Evolutionary conservation across 805 yeast species (phyloP).

Genomic region (Danielia oregonensis): DNA sequence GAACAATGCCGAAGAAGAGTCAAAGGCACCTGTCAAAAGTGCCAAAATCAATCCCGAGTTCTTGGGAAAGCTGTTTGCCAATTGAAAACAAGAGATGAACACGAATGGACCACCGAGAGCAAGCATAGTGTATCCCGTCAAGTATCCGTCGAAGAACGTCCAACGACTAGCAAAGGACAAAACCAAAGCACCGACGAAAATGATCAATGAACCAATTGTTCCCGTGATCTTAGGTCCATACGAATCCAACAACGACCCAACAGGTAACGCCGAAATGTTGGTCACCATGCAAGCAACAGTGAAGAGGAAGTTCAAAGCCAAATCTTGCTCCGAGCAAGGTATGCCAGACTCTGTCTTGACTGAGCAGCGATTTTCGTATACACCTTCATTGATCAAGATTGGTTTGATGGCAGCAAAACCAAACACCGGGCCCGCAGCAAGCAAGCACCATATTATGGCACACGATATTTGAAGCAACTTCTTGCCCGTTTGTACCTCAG

Average conservation of each 20-base stretch:
- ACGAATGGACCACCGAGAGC: slow-evolving; percentile 95
- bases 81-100: slow-evolving; percentile 84
- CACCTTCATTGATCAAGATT: slow-evolving; percentile 69
- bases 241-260: slow-evolving; percentile 73
- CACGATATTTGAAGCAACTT: slow-evolving; percentile 58
- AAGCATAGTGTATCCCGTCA: slow-evolving; percentile 67
- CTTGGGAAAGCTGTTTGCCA: slow-evolving; percentile 82
- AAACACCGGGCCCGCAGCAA: slow-evolving; percentile 91
- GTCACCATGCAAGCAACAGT: slow-evolving; percentile 85
- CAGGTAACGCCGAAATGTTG: slow-evolving; percentile 76
- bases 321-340: slow-evolving; percentile 72
- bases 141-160: slow-evolving; percentile 55
- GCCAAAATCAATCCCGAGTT: slow-evolving; percentile 81
- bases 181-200: slow-evolving; percentile 52
- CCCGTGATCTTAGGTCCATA: slow-evolving; percentile 83
- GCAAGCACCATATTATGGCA: slow-evolving; percentile 81
- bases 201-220: slow-evolving; percentile 60
- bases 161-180: slow-evolving; percentile 39
- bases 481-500: slow-evolving; percentile 15
- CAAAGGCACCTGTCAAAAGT: slow-evolving; percentile 88
- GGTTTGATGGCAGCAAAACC: slow-evolving; percentile 96
- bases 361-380: slow-evolving; percentile 62
- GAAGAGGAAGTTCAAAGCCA: slow-evolving; percentile 77
- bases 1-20: slow-evolving; percentile 86
- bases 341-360: slow-evolving; percentile 8